Evolutionary conservation across 768 basidiomycete species (phyloP).

Genomic region (Calvatia gigantea): DNA sequence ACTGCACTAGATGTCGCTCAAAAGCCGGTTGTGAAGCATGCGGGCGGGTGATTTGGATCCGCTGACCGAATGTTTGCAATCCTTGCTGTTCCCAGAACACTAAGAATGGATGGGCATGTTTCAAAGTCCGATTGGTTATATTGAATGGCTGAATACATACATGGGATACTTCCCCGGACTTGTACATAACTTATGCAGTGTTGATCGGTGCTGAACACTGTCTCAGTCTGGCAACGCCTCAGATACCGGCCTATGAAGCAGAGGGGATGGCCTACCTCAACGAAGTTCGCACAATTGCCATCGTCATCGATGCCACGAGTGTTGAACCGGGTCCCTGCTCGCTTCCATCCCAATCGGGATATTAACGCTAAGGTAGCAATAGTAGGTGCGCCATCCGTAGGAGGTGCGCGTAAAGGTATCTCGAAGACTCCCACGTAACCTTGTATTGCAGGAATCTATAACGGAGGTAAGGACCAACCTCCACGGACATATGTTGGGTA

Average conservation of each 20-base stretch:
- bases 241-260: constrained; percentile 14
- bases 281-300: constrained; percentile 93
- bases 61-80: constrained; percentile 89
- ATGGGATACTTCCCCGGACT: constrained; percentile 91
- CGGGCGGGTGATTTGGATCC: constrained; percentile 93
- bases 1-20: constrained; percentile 85
- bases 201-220: constrained; percentile 81
- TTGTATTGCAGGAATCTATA: constrained; percentile 85
- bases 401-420: constrained; percentile 73
- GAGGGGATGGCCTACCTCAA: constrained; percentile 58
- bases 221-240: constrained; percentile 66
- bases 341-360: constrained; percentile 87
- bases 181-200: constrained; percentile 91
- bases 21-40: constrained; percentile 97
- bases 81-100: constrained; percentile 99
- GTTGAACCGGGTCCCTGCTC: constrained; percentile 97
- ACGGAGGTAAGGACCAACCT: constrained; percentile 10
- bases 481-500: constrained; percentile 10
- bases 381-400: constrained; percentile 66
- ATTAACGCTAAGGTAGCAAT: constrained; percentile 79
- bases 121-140: constrained; percentile 11
- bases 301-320: constrained; percentile 95
- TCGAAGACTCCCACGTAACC: constrained; percentile 87
- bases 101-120: constrained; percentile 29
- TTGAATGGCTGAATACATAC: constrained; percentile 48